Evolutionary conservation across 1,284 basidiomycete genomes (phyloP).

Genomic region (Pulchroboletus neoregius): DNA sequence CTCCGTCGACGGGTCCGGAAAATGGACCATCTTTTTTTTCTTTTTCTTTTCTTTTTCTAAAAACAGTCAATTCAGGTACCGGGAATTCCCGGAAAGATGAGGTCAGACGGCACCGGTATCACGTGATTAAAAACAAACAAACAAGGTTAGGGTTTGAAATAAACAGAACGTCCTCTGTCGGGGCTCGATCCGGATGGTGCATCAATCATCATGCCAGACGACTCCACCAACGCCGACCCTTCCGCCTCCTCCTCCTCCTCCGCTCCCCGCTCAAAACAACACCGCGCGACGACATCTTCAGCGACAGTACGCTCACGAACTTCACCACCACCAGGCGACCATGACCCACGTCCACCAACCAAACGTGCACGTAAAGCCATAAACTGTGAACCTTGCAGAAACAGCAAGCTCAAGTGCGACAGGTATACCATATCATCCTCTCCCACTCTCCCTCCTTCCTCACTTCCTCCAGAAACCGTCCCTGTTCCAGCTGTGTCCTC

Average conservation of each 20-base stretch:
- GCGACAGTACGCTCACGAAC: slow-evolving; percentile 44
- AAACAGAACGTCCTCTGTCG: slow-evolving; percentile 19
- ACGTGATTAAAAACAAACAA: slow-evolving; percentile 16
- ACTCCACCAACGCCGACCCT: slow-evolving; percentile 21
- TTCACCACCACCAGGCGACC: slow-evolving; percentile 41
- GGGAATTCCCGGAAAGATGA: slow-evolving; percentile 1
- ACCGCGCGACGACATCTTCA: slow-evolving; percentile 32
- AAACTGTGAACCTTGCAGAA: slow-evolving; percentile 80
- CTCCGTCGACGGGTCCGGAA: too few species aligned
- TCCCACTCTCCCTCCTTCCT: slow-evolving; percentile 6
- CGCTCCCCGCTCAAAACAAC: slow-evolving; percentile 38
- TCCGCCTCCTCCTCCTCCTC: slow-evolving; percentile 33
- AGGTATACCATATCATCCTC: slow-evolving; percentile 41
- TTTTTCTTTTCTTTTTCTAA: too few species aligned
- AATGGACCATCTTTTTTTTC: too few species aligned
- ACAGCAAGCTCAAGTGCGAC: slow-evolving; percentile 82
- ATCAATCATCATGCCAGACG: slow-evolving; percentile 46
- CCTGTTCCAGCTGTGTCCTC: slow-evolving; percentile 78
- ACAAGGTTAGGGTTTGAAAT: slow-evolving; percentile 30
- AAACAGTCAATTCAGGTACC: neutral
- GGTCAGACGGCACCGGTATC: slow-evolving; percentile 18
- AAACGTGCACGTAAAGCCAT: slow-evolving; percentile 79
- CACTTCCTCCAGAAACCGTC: slow-evolving; percentile 57
- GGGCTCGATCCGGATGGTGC: slow-evolving; percentile 29
- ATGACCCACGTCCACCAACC: slow-evolving; percentile 58